Conservation (phyloP, 257 asterid genomes). For the Ilex asprella region DNA sequence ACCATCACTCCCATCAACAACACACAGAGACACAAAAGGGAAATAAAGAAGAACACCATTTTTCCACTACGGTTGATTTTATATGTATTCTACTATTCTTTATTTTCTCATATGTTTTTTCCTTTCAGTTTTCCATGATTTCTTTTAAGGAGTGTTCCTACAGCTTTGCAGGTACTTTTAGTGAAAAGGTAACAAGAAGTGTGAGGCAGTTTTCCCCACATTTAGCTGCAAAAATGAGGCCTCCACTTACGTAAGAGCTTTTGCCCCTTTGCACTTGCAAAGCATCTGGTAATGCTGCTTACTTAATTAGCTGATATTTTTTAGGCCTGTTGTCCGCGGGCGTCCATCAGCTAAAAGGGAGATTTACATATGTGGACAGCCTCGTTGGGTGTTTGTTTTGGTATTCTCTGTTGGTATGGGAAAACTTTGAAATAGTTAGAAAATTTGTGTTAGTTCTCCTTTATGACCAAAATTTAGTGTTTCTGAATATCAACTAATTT, state of each 20-base stretch:
- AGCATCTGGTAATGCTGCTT: conserved; percentile 11
- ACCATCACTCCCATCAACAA: too few species aligned
- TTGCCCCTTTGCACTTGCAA: conserved; percentile 2
- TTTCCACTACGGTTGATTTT: too few species aligned
- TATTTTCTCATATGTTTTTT: not conserved
- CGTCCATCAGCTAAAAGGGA: conserved; percentile 86
- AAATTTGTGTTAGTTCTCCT: too few species aligned
- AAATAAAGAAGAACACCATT: too few species aligned
- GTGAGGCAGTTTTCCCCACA: conserved; percentile 93
- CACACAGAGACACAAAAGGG: too few species aligned
- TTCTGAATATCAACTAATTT: not conserved
- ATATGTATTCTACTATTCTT: not conserved
- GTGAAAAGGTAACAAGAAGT: conserved; percentile 88
- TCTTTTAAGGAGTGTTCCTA: conserved; percentile 18
- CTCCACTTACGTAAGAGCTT: conserved; percentile 73
- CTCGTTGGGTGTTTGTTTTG: conserved; percentile 84
- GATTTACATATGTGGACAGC: conserved; percentile 80
- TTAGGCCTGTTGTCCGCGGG: conserved; percentile 95
- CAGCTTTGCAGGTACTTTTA: conserved; percentile 94
- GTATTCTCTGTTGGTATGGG: conserved; percentile 49
- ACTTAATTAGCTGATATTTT: conserved; percentile 22
- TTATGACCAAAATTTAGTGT: too few species aligned
- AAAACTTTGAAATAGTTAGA: not conserved
- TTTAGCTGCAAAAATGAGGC: conserved; percentile 98
- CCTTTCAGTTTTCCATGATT: conserved; percentile 7